These are phyloP conservation scores for Trichoderma gracile DNA, from an alignment of 2,329 filamentous ascomycete species.

Conservation along the genomic window DNA sequence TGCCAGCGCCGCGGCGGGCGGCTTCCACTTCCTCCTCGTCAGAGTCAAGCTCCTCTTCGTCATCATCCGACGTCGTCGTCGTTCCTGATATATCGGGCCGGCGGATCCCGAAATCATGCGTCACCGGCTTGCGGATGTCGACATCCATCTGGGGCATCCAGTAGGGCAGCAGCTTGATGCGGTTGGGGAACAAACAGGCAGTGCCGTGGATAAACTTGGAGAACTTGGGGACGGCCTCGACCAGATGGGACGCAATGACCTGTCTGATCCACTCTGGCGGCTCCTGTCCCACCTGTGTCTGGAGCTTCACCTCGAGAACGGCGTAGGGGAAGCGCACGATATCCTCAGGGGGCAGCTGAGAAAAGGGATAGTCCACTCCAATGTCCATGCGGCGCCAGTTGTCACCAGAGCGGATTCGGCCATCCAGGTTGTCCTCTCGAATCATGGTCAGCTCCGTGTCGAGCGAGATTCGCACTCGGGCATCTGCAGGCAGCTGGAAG, in stretches of 20 bases:
- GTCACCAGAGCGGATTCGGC: constrained; percentile 69
- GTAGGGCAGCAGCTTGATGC: constrained; percentile 88
- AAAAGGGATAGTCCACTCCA: constrained; percentile 92
- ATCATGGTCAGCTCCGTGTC: constrained; percentile 96
- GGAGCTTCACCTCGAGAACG: constrained; percentile 93
- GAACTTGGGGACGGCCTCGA: constrained; percentile 98
- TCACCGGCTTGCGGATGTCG: constrained; percentile 91
- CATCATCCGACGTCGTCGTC: constrained; percentile 74
- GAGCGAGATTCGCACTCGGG: constrained; percentile 91
- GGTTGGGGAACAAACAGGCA: constrained; percentile 79
- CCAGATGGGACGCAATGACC: constrained; percentile 87
- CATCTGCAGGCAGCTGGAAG: constrained; percentile 95
- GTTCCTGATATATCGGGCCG: constrained; percentile 73
- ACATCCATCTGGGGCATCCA: constrained; percentile 99
- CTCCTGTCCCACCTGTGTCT: constrained; percentile 93
- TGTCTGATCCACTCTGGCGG: constrained; percentile 96
- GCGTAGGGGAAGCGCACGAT: constrained; percentile 93
- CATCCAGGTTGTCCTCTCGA: constrained; percentile 92
- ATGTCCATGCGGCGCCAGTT: constrained; percentile 99
- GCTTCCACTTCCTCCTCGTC: constrained; percentile 58
- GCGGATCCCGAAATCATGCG: constrained; percentile 87
- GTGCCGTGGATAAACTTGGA: constrained; percentile 98
- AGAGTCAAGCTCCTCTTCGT: constrained; percentile 70
- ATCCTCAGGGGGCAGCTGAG: constrained; percentile 80
- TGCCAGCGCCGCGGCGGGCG: constrained; percentile 27